Evolutionary conservation across 2,329 filamentous ascomycete genomes (phyloP).

Genomic region (Beauveria sp.): DNA sequence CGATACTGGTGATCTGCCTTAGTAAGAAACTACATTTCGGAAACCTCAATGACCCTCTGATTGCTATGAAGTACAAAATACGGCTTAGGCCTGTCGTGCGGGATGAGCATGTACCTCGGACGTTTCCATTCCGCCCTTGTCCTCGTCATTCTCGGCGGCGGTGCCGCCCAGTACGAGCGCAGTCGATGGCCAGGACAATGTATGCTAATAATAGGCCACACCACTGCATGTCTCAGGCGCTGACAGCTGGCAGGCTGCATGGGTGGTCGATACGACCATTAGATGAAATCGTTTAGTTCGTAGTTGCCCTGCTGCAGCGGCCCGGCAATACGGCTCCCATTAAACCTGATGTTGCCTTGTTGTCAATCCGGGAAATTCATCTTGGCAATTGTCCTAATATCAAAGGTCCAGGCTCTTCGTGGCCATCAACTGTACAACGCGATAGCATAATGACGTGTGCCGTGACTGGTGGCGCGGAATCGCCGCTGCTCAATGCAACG

Average conservation of each 20-base stretch:
- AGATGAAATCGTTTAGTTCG: not conserved
- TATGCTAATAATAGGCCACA: not conserved
- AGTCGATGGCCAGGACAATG: not conserved
- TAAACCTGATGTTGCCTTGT: not conserved
- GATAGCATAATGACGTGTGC: not conserved
- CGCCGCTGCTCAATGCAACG: not conserved
- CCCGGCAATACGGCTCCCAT: not conserved
- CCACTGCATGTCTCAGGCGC: not conserved
- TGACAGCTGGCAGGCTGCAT: not conserved
- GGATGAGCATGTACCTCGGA: too few species aligned
- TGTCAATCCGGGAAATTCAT: not conserved
- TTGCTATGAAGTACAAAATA: too few species aligned
- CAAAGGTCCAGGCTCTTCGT: not conserved
- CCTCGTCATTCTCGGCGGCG: too few species aligned
- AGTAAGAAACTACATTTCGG: too few species aligned
- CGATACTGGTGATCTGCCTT: too few species aligned
- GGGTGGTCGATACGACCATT: not conserved
- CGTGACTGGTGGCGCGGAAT: not conserved
- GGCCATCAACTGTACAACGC: not conserved
- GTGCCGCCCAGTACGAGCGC: not conserved
- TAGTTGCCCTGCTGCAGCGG: not conserved
- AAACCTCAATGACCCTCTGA: too few species aligned
- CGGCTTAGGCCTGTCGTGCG: too few species aligned
- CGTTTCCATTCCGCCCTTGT: too few species aligned
- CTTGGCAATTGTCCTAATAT: not conserved